Conservation (phyloP, 2,329 filamentous ascomycete genomes). For the Zelopaecilomyces penicillatus region DNA sequence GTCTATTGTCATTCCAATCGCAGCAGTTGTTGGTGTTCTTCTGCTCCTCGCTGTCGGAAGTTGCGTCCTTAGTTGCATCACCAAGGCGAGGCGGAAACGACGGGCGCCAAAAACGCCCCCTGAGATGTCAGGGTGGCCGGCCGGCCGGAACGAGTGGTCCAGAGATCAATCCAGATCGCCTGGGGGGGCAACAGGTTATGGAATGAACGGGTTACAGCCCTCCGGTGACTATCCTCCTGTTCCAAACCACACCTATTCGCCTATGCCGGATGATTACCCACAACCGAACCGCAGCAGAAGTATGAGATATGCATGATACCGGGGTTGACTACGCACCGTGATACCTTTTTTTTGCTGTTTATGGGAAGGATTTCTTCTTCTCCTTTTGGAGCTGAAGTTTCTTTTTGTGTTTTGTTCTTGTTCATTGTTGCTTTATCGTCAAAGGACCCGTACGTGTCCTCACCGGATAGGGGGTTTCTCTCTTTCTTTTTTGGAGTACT, state of each 20-base stretch:
- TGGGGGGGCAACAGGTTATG: no score
- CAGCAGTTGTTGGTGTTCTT: constrained; percentile 61
- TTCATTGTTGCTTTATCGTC: no score
- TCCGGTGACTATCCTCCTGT: no score
- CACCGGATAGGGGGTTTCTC: no score
- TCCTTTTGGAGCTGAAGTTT: neutral
- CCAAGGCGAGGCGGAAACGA: constrained; percentile 16
- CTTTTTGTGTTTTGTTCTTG: neutral
- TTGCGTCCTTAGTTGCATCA: constrained; percentile 50
- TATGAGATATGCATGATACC: constrained; percentile 21
- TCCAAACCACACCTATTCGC: no score
- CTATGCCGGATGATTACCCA: no score
- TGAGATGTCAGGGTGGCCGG: constrained; percentile 12
- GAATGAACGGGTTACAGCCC: no score
- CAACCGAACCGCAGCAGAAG: constrained; percentile 12
- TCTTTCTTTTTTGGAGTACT: neutral
- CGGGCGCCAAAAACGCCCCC: constrained; percentile 15
- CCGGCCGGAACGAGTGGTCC: constrained; percentile 13
- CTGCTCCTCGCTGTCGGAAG: constrained; percentile 59
- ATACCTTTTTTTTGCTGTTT: neutral
- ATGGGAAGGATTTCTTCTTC: neutral
- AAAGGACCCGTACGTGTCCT: no score
- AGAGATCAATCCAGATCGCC: no score
- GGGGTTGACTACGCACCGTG: no score
- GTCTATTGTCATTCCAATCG: constrained; percentile 73